These are phyloP conservation scores for Thelonectria rubi DNA, from an alignment of 2,329 filamentous ascomycete genomes.

Conservation along the genomic window DNA sequence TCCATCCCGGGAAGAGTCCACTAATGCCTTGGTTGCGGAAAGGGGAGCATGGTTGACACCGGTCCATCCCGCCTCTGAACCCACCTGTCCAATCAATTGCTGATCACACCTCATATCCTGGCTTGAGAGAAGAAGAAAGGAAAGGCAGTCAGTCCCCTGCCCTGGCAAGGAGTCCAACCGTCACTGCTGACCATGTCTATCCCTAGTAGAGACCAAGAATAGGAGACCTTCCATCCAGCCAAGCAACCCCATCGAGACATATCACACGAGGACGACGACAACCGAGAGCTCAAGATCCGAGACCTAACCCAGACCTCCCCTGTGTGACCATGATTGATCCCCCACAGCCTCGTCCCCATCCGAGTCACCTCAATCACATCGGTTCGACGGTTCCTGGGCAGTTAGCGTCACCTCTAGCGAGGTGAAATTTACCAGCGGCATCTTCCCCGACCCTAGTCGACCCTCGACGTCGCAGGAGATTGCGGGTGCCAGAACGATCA, in stretches of 20 bases:
- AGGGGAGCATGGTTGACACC: slow-evolving; percentile 12
- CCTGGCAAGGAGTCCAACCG: not conserved
- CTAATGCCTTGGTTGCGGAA: slow-evolving; percentile 25
- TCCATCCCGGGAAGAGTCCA: slow-evolving; percentile 22
- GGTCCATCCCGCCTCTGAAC: slow-evolving; percentile 21
- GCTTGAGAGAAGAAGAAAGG: not conserved
- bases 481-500: slow-evolving; percentile 37
- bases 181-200: not conserved
- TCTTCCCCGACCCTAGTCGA: slow-evolving; percentile 42
- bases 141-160: not conserved
- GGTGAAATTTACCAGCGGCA: slow-evolving; percentile 39
- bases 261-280: not conserved
- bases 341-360: slow-evolving; percentile 23
- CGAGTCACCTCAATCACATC: slow-evolving; percentile 29
- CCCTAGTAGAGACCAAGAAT: not conserved
- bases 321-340: slow-evolving; percentile 16
- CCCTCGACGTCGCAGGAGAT: slow-evolving; percentile 37
- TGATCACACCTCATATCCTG: slow-evolving; percentile 4
- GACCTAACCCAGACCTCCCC: slow-evolving; percentile 7
- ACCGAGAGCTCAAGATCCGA: slow-evolving; percentile 1
- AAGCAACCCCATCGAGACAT: not conserved
- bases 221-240: not conserved
- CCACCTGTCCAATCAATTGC: slow-evolving; percentile 8
- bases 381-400: slow-evolving; percentile 32
- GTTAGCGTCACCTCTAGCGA: slow-evolving; percentile 38